Percentiles rank a stretch among this genome's conserved stretches.
Evolutionary conservation across 805 yeast genomes (phyloP).

Genomic region (Kodamaea restingae): DNA sequence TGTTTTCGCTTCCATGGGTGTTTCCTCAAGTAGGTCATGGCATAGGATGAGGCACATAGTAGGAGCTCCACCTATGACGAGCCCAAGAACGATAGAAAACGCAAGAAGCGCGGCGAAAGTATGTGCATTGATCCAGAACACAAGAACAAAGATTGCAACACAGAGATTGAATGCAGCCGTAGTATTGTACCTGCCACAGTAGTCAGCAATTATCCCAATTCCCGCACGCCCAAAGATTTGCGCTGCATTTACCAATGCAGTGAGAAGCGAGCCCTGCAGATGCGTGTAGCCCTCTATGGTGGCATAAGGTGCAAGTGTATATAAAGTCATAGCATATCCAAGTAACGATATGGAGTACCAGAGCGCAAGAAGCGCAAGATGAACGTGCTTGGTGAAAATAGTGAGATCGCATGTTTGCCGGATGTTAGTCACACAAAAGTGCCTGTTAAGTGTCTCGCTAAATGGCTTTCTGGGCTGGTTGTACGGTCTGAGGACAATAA

Average conservation of each 20-base stretch:
- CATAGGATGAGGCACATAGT: slow-evolving; percentile 16
- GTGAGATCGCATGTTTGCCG: slow-evolving; percentile 27
- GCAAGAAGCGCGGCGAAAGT: slow-evolving; percentile 29
- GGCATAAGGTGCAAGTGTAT: slow-evolving; percentile 38
- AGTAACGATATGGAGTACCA: slow-evolving; percentile 38
- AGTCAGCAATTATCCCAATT: slow-evolving; percentile 46
- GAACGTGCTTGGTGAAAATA: slow-evolving; percentile 21
- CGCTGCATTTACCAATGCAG: slow-evolving; percentile 37
- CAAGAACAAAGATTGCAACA: slow-evolving; percentile 25
- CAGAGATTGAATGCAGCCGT: slow-evolving; percentile 18
- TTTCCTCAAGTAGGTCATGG: slow-evolving; percentile 8
- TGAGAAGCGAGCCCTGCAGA: slow-evolving; percentile 28
- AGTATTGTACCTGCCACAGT: slow-evolving; percentile 43
- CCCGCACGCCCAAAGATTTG: slow-evolving; percentile 49
- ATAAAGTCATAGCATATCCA: slow-evolving; percentile 33
- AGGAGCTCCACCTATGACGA: slow-evolving; percentile 27
- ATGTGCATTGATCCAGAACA: slow-evolving; percentile 37
- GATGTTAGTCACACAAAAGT: slow-evolving; percentile 10
- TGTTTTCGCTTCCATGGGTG: slow-evolving; percentile 16
- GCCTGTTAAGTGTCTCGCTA: slow-evolving; percentile 19
- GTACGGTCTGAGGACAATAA: slow-evolving; percentile 44
- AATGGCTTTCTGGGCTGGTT: slow-evolving; percentile 25
- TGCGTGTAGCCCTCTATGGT: slow-evolving; percentile 40
- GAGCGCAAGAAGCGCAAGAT: slow-evolving; percentile 20
- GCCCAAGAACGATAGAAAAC: slow-evolving; percentile 28